These are phyloP conservation scores for Sporothrix variecibatus DNA, from an alignment of 2,329 filamentous ascomycete species.

Conservation along the genomic window DNA sequence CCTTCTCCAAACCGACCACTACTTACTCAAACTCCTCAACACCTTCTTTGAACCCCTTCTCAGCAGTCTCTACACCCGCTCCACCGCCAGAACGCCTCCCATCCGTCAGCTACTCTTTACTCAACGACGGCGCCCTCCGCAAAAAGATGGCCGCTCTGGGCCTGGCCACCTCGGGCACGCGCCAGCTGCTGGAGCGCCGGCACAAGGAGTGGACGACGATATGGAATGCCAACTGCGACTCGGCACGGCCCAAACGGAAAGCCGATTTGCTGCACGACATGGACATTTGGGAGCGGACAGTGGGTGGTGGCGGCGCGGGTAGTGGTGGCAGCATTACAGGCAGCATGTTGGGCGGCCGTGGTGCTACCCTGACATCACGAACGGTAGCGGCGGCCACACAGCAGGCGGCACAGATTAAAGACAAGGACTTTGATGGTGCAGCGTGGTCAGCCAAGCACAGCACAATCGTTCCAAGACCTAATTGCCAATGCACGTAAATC, in stretches of 20 bases:
- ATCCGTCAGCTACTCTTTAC: conserved; percentile 78
- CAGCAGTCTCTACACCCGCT: background rate
- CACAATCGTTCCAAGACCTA: conserved; percentile 71
- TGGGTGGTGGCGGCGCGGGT: conserved; percentile 55
- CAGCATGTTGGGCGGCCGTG: conserved; percentile 33
- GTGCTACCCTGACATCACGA: conserved; percentile 20
- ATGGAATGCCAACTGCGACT: conserved; percentile 97
- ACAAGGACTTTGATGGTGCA: conserved; percentile 83
- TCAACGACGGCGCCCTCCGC: conserved; percentile 76
- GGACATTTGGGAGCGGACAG: conserved; percentile 81
- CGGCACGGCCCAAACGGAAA: conserved; percentile 69
- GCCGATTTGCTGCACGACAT: conserved; percentile 74
- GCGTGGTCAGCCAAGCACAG: conserved; percentile 76
- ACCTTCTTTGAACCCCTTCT: conserved; percentile 20
- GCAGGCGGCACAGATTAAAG: conserved; percentile 62
- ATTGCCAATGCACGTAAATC: conserved; percentile 73
- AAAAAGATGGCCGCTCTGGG: conserved; percentile 83
- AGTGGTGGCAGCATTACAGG: background rate
- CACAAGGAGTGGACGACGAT: conserved; percentile 94
- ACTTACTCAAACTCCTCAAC: background rate
- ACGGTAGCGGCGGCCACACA: conserved; percentile 30
- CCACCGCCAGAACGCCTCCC: conserved; percentile 65
- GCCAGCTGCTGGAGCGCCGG: conserved; percentile 70
- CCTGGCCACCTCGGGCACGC: conserved; percentile 69
- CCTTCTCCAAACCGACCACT: background rate